Conservation (phyloP, 176 grass and related monocot genomes). For the Phoenix dactylifera region DNA sequence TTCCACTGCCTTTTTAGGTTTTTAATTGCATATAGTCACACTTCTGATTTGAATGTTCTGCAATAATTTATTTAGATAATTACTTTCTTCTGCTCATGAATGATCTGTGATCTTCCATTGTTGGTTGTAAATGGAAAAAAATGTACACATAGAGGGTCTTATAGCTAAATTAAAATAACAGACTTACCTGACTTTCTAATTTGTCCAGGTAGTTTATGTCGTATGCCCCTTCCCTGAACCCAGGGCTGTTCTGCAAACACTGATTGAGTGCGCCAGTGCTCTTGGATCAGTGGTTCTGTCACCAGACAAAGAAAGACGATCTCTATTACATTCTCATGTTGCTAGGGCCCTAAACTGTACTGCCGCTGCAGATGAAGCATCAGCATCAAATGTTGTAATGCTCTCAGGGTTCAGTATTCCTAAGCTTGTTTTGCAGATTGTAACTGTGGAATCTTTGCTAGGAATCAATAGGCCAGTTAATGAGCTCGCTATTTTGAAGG, state of each 20-base stretch:
- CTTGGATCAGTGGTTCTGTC: constrained; percentile 69
- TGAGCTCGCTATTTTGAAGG: constrained; percentile 84
- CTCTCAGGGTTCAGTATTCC: constrained; percentile 91
- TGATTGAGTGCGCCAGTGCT: constrained; percentile 81
- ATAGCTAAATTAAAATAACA: too few species aligned
- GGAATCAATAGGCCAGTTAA: constrained; percentile 65
- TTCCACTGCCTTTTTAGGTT: too few species aligned
- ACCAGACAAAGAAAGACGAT: constrained; percentile 64
- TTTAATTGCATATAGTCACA: too few species aligned
- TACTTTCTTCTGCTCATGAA: background rate
- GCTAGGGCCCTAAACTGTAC: constrained; percentile 49
- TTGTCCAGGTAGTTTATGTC: constrained; percentile 77
- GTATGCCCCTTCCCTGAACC: constrained; percentile 92
- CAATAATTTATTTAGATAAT: too few species aligned
- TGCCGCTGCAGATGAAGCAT: constrained; percentile 58
- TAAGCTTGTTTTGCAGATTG: constrained; percentile 91
- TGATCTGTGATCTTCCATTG: background rate
- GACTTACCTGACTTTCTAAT: constrained; percentile 2
- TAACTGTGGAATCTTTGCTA: constrained; percentile 73
- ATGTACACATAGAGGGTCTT: background rate
- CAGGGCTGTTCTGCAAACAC: constrained; percentile 60
- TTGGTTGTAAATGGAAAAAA: constrained; percentile 17
- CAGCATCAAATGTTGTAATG: constrained; percentile 76
- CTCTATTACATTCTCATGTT: constrained; percentile 54
- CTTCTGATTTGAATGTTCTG: too few species aligned